Conservation (phyloP, 176 grass and related monocot genomes). For the Puccinellia tenuiflora region DNA sequence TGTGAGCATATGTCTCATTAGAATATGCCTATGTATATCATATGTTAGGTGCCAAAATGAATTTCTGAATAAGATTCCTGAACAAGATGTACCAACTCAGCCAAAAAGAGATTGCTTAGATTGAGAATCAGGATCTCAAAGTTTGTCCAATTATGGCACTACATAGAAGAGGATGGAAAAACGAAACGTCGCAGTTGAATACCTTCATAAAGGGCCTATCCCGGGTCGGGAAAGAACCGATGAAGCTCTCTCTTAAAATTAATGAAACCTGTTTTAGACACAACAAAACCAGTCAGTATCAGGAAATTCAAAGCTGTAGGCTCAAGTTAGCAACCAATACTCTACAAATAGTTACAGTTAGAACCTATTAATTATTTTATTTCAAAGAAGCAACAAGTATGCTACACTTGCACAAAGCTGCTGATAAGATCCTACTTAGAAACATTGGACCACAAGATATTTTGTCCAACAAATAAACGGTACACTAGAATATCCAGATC, state of each 20-base stretch:
- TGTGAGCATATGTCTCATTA: background rate
- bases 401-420: background rate
- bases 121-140: background rate
- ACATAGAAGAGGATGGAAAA: background rate
- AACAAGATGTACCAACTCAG: background rate
- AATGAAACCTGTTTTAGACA: conserved; percentile 75
- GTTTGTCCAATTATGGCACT: background rate
- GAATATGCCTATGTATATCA: background rate
- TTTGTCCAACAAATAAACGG: background rate
- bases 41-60: background rate
- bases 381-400: background rate
- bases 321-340: background rate
- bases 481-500: background rate
- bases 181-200: background rate
- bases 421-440: background rate
- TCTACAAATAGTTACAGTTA: background rate
- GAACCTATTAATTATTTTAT: background rate
- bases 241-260: conserved; percentile 90
- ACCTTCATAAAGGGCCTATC: conserved; percentile 98
- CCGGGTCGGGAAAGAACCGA: conserved; percentile 71
- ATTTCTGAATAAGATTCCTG: background rate
- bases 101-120: background rate
- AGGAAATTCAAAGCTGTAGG: background rate
- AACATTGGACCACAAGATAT: background rate
- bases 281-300: conserved; percentile 9